Evolutionary conservation across 768 basidiomycete genomes (phyloP).

Genomic region (Scleroderma citrinum): DNA sequence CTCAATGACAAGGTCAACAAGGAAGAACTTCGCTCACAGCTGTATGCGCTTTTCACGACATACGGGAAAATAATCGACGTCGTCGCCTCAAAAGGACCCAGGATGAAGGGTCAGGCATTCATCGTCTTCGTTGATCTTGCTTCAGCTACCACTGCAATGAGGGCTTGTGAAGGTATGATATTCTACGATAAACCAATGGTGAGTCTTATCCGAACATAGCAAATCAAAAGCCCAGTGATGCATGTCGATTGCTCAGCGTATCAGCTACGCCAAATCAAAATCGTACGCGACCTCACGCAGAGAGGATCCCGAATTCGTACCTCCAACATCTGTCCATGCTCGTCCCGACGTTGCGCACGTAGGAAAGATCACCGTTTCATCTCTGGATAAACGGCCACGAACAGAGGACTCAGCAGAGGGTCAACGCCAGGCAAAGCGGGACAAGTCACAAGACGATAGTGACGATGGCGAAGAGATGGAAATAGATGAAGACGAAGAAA

Average conservation of each 20-base stretch:
- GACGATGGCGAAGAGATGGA: conserved; percentile 93
- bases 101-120: conserved; percentile 93
- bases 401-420: conserved; percentile 54
- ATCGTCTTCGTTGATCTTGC: conserved; percentile 92
- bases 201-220: conserved; percentile 27
- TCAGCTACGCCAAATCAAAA: conserved; percentile 85
- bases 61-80: conserved; percentile 94
- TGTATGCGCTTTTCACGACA: conserved; percentile 86
- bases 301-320: conserved; percentile 79
- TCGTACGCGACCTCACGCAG: conserved; percentile 77
- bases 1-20: conserved; percentile 92
- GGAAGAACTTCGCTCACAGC: conserved; percentile 75
- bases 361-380: conserved; percentile 28
- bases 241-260: conserved; percentile 49
- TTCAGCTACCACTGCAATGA: conserved; percentile 86
- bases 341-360: conserved; percentile 42
- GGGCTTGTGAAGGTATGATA: conserved; percentile 86
- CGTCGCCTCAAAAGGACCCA: conserved; percentile 77
- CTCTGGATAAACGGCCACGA: conserved; percentile 57
- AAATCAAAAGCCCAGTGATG: conserved; percentile 7
- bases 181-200: conserved; percentile 94
- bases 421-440: conserved; percentile 59
- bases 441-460: conserved; percentile 55
- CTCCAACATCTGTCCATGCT: conserved; percentile 61
- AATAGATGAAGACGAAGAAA: conserved; percentile 84